Conservation (phyloP, 2,329 filamentous ascomycete genomes). For the Hypoxylon sp. region DNA sequence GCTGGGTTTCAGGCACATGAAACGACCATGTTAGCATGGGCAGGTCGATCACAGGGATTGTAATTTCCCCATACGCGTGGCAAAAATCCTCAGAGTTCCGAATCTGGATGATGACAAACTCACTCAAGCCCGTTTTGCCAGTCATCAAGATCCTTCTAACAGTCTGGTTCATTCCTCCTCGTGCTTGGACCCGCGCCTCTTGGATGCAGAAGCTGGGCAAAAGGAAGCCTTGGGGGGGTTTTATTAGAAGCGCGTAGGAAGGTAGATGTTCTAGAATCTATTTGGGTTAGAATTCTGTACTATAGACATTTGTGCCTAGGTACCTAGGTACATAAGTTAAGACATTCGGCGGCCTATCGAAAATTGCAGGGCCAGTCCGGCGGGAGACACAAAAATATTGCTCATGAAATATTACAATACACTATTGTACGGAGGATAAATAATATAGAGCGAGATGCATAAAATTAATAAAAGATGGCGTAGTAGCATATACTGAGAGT, state of each 20-base stretch:
- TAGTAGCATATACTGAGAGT: background rate
- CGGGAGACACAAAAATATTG: slow-evolving; percentile 1
- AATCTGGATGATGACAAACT: slow-evolving; percentile 36
- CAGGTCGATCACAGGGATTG: slow-evolving; percentile 39
- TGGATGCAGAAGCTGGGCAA: slow-evolving; percentile 12
- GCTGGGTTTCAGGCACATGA: slow-evolving; percentile 49
- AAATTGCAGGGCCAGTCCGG: slow-evolving; percentile 1
- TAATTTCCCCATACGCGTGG: slow-evolving; percentile 41
- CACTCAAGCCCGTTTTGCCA: slow-evolving; percentile 7
- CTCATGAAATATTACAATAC: background rate
- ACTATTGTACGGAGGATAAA: background rate
- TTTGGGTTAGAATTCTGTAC: background rate
- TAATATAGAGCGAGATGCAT: slow-evolving; percentile 8
- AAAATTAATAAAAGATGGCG: slow-evolving; percentile 12
- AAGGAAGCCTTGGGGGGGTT: slow-evolving; percentile 2
- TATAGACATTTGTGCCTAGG: background rate
- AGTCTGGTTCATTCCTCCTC: slow-evolving; percentile 12
- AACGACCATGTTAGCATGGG: slow-evolving; percentile 45
- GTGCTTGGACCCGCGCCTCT: slow-evolving; percentile 11
- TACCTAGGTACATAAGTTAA: slow-evolving; percentile 6
- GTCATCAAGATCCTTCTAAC: slow-evolving; percentile 32
- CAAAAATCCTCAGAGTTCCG: slow-evolving; percentile 36
- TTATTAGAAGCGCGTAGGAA: background rate
- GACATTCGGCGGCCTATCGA: background rate
- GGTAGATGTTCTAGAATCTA: slow-evolving; percentile 5